Evolutionary conservation across 2,329 filamentous ascomycete genomes (phyloP).

Genomic region (Atkinsonella hypoxylon): DNA sequence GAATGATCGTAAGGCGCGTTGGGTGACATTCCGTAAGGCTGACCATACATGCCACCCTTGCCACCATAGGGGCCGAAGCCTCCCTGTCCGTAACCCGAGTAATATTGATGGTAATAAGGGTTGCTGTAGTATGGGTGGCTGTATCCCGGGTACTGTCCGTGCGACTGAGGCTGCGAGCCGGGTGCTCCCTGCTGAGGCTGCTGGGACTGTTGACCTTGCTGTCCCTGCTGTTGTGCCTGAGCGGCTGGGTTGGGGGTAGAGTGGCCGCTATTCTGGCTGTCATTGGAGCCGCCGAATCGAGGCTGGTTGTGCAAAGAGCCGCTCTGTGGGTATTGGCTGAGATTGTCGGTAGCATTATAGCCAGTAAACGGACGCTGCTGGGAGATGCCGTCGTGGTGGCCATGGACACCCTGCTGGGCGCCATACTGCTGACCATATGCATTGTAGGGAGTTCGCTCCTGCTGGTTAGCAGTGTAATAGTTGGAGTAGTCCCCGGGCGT

Average conservation of each 20-base stretch:
- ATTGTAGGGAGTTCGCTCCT: conserved; percentile 64
- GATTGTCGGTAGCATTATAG: conserved; percentile 55
- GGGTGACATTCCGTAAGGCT: conserved; percentile 44
- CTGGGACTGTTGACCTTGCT: conserved; percentile 24
- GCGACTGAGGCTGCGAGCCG: conserved; percentile 31
- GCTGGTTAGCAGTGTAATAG: conserved; percentile 71
- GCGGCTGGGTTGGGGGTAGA: conserved; percentile 76
- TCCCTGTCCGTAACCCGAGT: conserved; percentile 41
- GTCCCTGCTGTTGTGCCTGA: conserved; percentile 36
- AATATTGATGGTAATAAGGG: conserved; percentile 52
- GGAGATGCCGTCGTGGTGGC: conserved; percentile 58
- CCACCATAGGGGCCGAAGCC: conserved; percentile 40
- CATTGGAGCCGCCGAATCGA: conserved; percentile 47
- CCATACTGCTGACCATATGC: conserved; percentile 58
- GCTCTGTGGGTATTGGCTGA: conserved; percentile 63
- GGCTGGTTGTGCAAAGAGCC: conserved; percentile 43
- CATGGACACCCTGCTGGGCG: conserved; percentile 45
- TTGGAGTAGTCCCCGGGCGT: conserved; percentile 70
- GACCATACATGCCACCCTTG: conserved; percentile 43
- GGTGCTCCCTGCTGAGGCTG: conserved; percentile 24
- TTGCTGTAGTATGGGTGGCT: conserved; percentile 49
- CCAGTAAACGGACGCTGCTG: conserved; percentile 70
- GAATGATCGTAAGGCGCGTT: conserved; percentile 45
- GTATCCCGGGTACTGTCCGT: conserved; percentile 39
- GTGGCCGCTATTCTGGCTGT: conserved; percentile 76